phyloP scores from a whole-genome alignment of 805 yeast species.

The Wickerhamomyces bovis region DNA sequence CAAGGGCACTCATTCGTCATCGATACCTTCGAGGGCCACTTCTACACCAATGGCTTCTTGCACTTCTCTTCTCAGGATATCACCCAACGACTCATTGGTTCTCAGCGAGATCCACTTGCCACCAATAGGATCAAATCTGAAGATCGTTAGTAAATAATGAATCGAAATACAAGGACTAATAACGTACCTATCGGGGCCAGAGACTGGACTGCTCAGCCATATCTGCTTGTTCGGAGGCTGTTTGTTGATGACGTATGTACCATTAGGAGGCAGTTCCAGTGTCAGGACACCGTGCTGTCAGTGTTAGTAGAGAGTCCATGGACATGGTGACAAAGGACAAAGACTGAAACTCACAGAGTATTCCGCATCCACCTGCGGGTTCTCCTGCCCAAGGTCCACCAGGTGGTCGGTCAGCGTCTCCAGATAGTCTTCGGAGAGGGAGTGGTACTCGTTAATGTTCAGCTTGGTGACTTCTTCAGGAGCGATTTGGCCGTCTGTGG shows the following conservation, averaged over 20 bases:
- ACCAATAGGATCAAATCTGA: conserved; percentile 61
- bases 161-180: background rate
- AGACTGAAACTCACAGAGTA: conserved; percentile 39
- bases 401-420: conserved; percentile 62
- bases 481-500: conserved; percentile 17
- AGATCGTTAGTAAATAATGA: background rate
- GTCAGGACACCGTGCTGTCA: conserved; percentile 76
- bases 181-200: conserved; percentile 70
- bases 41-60: conserved; percentile 24
- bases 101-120: conserved; percentile 78
- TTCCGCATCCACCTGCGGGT: conserved; percentile 68
- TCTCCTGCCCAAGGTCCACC: conserved; percentile 58
- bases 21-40: conserved; percentile 17
- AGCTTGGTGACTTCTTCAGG: conserved; percentile 22
- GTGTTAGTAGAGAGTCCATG: background rate
- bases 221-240: conserved; percentile 97
- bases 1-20: conserved; percentile 3
- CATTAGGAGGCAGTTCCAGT: conserved; percentile 59
- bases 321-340: no score
- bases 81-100: conserved; percentile 46
- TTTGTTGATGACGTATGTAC: conserved; percentile 88
- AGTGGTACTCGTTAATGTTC: conserved; percentile 52
- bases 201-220: conserved; percentile 90
- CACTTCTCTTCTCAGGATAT: conserved; percentile 48
- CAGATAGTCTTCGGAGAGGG: conserved; percentile 57